Conservation (phyloP, 202 grass and related monocot genomes). For the Cymbopogon flexuosus region DNA sequence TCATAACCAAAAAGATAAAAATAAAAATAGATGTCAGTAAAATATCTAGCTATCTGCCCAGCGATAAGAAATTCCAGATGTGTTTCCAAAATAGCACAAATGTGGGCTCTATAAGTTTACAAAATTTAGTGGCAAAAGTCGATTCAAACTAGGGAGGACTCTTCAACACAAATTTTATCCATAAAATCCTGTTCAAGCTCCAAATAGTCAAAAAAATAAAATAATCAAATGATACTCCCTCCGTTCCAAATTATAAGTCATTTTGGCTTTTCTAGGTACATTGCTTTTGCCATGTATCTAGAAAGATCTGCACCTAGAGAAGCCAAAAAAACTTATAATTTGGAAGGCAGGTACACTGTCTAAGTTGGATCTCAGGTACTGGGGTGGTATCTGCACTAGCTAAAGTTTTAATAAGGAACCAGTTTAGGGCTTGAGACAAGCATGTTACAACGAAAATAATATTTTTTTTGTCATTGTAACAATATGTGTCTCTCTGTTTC, state of each 20-base stretch:
- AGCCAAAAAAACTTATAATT: too few relatives aligned
- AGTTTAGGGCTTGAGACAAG: slow-evolving; percentile 12
- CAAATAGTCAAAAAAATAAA: too few relatives aligned
- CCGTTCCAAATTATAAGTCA: too few relatives aligned
- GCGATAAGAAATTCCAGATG: not conserved
- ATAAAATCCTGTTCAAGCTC: not conserved
- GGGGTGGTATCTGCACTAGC: not conserved
- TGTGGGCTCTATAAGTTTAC: not conserved
- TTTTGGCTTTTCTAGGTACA: not conserved
- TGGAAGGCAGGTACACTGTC: not conserved
- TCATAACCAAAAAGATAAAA: not conserved
- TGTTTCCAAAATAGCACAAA: slow-evolving; percentile 1
- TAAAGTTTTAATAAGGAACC: slow-evolving; percentile 4
- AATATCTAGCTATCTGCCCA: not conserved
- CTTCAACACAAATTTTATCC: not conserved
- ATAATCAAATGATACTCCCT: too few relatives aligned
- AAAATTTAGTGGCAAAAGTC: not conserved
- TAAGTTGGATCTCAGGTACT: not conserved
- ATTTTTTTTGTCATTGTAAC: slow-evolving; percentile 2
- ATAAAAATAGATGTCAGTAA: not conserved
- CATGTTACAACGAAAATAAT: not conserved
- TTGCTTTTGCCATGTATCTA: too few relatives aligned
- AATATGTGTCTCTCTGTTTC: too few relatives aligned
- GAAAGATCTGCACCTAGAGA: too few relatives aligned
- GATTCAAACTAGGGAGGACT: not conserved